Conservation (phyloP, 192 early-diverging fungal genomes). For the Podochytrium sp. region DNA sequence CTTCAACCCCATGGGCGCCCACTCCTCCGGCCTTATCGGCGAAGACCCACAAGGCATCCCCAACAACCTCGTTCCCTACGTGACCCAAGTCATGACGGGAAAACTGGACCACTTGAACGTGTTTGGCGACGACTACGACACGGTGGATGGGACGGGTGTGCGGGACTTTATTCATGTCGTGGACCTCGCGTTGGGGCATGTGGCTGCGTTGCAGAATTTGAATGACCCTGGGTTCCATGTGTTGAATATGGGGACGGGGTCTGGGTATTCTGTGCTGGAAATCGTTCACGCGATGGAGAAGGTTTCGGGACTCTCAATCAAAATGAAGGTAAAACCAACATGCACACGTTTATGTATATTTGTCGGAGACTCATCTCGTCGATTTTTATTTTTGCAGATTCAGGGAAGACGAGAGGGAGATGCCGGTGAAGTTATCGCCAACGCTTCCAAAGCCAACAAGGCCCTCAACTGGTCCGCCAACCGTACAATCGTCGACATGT, state of each 20-base stretch:
- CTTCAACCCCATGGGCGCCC: conserved; percentile 89
- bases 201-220: conserved; percentile 64
- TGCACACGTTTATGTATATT: no score
- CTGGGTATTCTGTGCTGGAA: conserved; percentile 81
- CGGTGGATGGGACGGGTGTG: conserved; percentile 78
- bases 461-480: conserved; percentile 70
- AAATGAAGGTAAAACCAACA: neutral
- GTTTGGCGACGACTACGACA: conserved; percentile 83
- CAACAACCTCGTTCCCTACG: conserved; percentile 85
- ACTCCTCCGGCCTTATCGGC: conserved; percentile 81
- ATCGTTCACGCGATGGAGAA: conserved; percentile 76
- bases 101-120: conserved; percentile 71
- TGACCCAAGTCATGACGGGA: conserved; percentile 79
- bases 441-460: conserved; percentile 64
- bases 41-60: conserved; percentile 78
- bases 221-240: neutral
- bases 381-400: no score
- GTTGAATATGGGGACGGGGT: conserved; percentile 79
- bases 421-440: conserved; percentile 82
- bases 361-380: neutral
- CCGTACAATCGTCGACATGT: conserved; percentile 63
- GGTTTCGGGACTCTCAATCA: conserved; percentile 65
- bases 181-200: conserved; percentile 83
- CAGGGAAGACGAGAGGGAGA: conserved; percentile 74
- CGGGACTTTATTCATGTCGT: conserved; percentile 92